Conservation (phyloP, 1,139 yeast genomes). For the Kodamaea fungicola region DNA sequence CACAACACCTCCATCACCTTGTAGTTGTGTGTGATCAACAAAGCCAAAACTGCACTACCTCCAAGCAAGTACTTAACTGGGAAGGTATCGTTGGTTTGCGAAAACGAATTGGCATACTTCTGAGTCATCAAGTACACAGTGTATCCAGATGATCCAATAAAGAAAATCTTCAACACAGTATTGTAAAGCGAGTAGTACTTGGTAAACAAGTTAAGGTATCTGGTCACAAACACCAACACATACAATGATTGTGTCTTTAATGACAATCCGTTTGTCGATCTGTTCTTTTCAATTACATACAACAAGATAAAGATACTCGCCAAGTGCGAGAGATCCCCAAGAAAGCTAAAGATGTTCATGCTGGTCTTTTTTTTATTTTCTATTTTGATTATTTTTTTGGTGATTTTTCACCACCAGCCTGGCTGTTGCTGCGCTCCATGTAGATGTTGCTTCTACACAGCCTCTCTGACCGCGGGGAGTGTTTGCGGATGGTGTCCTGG, state of each 20-base stretch:
- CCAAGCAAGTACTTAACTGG: slow-evolving; percentile 67
- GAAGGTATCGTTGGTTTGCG: slow-evolving; percentile 63
- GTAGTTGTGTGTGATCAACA: slow-evolving; percentile 67
- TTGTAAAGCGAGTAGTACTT: slow-evolving; percentile 68
- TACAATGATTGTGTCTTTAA: slow-evolving; percentile 84
- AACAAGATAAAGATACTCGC: slow-evolving; percentile 75
- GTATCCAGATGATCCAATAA: slow-evolving; percentile 70
- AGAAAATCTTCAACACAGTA: slow-evolving; percentile 75
- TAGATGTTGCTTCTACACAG: neutral
- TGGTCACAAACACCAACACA: slow-evolving; percentile 69
- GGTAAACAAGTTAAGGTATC: slow-evolving; percentile 72
- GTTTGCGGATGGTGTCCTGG: too few species aligned
- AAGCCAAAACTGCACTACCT: slow-evolving; percentile 57
- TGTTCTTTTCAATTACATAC: slow-evolving; percentile 61
- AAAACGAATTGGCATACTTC: slow-evolving; percentile 57
- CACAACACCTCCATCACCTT: slow-evolving; percentile 60
- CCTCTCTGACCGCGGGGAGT: too few species aligned
- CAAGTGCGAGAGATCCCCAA: slow-evolving; percentile 81
- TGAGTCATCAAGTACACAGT: slow-evolving; percentile 68
- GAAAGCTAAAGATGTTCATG: slow-evolving; percentile 54
- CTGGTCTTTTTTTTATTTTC: slow-evolving; percentile 3
- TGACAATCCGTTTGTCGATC: slow-evolving; percentile 80
- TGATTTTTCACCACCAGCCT: too few species aligned
- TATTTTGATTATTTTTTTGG: neutral
- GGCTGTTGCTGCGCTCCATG: slow-evolving; percentile 1